These are phyloP conservation scores for Zychaea mexicana DNA, from an alignment of 371 early-diverging fungal species.

Conservation along the genomic window DNA sequence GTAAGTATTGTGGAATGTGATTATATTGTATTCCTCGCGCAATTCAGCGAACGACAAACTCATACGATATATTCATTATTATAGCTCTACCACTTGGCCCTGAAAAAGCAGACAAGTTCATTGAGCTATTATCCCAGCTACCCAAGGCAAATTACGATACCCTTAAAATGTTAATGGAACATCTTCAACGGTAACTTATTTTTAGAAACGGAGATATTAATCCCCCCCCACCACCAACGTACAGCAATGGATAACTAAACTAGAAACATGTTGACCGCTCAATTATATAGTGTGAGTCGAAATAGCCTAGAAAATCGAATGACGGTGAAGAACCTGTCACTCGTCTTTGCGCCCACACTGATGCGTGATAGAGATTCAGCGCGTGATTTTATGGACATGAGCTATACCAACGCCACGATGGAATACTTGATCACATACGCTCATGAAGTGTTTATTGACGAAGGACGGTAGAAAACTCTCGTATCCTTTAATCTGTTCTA, in stretches of 20 bases:
- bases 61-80: no score
- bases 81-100: conserved; percentile 18
- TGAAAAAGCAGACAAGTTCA: conserved; percentile 27
- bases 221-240: neutral
- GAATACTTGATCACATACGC: conserved; percentile 51
- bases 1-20: conserved; percentile 31
- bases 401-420: conserved; percentile 72
- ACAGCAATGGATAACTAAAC: neutral
- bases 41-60: no score
- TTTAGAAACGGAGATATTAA: no score
- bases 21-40: no score
- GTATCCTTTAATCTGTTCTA: neutral
- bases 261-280: neutral
- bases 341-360: conserved; percentile 93
- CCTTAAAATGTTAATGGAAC: conserved; percentile 33
- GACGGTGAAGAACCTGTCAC: conserved; percentile 86
- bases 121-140: conserved; percentile 25
- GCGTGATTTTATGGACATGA: conserved; percentile 80
- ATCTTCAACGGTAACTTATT: conserved; percentile 37
- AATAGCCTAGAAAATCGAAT: conserved; percentile 72
- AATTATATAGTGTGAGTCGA: conserved; percentile 51
- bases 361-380: conserved; percentile 69
- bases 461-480: neutral
- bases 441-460: conserved; percentile 4
- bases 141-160: conserved; percentile 51